Conservation (phyloP, 768 basidiomycete species). For the Boletus insuetus region DNA sequence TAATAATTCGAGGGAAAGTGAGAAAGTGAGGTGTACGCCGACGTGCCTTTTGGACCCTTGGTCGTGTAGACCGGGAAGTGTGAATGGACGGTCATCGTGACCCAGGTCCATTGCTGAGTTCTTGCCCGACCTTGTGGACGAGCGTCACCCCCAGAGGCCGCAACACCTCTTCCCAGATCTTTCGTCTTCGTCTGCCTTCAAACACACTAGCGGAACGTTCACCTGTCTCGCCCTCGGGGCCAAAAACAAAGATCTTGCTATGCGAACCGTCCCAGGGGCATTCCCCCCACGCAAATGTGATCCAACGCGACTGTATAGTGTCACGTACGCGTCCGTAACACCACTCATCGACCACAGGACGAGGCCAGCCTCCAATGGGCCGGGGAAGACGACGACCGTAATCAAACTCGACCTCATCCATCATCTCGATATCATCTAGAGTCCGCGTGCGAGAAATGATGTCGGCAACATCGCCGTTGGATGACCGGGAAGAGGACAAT, state of each 20-base stretch:
- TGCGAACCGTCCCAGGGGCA: conserved; percentile 58
- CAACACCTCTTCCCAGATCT: conserved; percentile 62
- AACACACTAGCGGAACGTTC: conserved; percentile 66
- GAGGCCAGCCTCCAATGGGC: conserved; percentile 47
- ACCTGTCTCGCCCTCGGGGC: conserved; percentile 79
- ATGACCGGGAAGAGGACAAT: conserved; percentile 29
- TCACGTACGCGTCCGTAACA: conserved; percentile 66
- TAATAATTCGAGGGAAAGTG: neutral
- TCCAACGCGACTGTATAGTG: conserved; percentile 71
- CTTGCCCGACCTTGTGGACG: conserved; percentile 70
- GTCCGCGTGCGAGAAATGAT: conserved; percentile 17
- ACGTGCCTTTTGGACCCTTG: conserved; percentile 7
- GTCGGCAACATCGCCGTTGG: conserved; percentile 18
- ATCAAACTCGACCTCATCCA: conserved; percentile 25
- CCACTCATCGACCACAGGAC: conserved; percentile 61
- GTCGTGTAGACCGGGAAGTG: neutral
- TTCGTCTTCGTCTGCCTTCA: conserved; percentile 56
- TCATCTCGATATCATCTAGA: conserved; percentile 26
- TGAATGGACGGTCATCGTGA: conserved; percentile 14
- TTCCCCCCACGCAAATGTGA: conserved; percentile 71
- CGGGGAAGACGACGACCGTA: neutral
- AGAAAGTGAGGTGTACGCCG: neutral
- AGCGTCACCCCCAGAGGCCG: conserved; percentile 65
- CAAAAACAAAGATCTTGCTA: conserved; percentile 73
- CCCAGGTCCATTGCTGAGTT: conserved; percentile 67